These are phyloP conservation scores for Emericellopsis cladophorae DNA, from an alignment of 2,329 filamentous ascomycete species.

Conservation along the genomic window DNA sequence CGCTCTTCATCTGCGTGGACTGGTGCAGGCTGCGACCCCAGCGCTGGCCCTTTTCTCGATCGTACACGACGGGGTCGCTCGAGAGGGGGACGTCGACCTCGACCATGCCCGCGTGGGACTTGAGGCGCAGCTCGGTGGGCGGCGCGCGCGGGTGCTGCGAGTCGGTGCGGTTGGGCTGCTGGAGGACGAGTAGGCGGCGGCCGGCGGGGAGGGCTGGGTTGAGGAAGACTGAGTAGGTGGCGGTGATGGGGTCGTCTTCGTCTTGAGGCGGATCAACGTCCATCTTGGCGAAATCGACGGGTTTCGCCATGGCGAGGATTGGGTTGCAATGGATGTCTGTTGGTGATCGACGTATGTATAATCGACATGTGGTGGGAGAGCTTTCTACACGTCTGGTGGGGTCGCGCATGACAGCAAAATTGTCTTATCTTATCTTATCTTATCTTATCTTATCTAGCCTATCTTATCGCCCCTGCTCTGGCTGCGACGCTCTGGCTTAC, in stretches of 20 bases:
- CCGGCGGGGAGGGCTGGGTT: conserved; percentile 54
- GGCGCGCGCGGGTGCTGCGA: conserved; percentile 30
- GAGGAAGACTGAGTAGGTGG: conserved; percentile 75
- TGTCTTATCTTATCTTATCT: too few relatives aligned
- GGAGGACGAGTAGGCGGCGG: conserved; percentile 66
- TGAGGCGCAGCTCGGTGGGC: conserved; percentile 68
- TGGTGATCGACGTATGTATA: background rate
- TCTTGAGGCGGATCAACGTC: conserved; percentile 8
- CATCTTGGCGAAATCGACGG: conserved; percentile 1
- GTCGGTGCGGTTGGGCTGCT: conserved; percentile 70
- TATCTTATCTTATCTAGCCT: too few relatives aligned
- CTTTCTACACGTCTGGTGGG: too few relatives aligned
- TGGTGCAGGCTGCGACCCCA: conserved; percentile 69
- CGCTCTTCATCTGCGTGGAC: conserved; percentile 43
- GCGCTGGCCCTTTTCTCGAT: conserved; percentile 66
- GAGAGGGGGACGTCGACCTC: conserved; percentile 86
- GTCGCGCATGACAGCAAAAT: too few relatives aligned
- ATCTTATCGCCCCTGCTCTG: too few relatives aligned
- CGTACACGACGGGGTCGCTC: conserved; percentile 54
- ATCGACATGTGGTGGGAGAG: too few relatives aligned
- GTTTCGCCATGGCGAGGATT: background rate
- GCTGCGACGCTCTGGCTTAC: too few relatives aligned
- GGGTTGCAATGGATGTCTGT: background rate
- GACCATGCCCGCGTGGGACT: conserved; percentile 68
- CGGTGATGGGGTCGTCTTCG: conserved; percentile 55